Conservation (phyloP, 345 rosid genomes). For the Rhodamnia argentea region DNA sequence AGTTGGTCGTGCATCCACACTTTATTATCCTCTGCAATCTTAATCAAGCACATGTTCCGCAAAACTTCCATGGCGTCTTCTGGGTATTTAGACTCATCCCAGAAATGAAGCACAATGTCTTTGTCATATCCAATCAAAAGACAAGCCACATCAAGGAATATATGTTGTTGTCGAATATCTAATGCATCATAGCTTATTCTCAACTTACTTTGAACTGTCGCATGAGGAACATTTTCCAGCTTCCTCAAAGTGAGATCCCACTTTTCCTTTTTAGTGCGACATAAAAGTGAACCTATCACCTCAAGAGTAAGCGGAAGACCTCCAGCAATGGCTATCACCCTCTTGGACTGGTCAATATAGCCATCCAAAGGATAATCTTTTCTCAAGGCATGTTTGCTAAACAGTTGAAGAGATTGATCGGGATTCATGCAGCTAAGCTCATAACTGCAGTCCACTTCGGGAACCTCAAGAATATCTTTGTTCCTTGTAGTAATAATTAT, state of each 20-base stretch:
- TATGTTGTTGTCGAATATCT: accelerated
- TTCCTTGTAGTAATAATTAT: background rate
- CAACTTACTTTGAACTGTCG: accelerated
- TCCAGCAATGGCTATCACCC: accelerated
- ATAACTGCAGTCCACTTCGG: accelerated
- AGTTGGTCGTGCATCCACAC: background rate
- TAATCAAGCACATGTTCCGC: background rate
- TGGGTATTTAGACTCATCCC: background rate
- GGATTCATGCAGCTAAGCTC: accelerated
- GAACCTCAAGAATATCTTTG: accelerated
- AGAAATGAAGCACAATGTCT: accelerated
- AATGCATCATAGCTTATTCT: background rate
- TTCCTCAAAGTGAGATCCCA: background rate
- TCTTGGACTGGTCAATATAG: accelerated
- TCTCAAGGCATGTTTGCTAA: background rate
- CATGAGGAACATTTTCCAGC: background rate
- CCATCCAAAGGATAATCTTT: accelerated
- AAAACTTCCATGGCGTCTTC: background rate
- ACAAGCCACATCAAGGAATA: background rate
- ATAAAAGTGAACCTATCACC: background rate
- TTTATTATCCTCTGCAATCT: background rate
- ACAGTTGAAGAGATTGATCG: background rate
- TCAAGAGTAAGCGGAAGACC: background rate
- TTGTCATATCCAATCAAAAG: accelerated
- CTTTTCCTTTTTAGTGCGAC: accelerated